These are phyloP conservation scores for Termitomyces bulborhizus DNA, from an alignment of 768 basidiomycete species.

Conservation along the genomic window DNA sequence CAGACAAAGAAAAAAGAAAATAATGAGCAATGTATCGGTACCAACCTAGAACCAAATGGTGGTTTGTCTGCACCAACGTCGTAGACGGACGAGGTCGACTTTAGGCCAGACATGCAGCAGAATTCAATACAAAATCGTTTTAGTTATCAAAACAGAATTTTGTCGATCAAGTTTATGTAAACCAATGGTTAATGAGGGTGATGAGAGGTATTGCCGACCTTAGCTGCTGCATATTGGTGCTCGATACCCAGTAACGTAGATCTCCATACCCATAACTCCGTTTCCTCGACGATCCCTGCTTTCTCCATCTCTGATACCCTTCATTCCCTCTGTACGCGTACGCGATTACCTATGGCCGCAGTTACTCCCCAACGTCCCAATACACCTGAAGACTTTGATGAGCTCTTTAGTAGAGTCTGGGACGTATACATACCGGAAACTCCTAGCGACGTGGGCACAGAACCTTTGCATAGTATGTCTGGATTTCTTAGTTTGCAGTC, in stretches of 20 bases:
- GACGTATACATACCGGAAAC: constrained; percentile 39
- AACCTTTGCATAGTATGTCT: constrained; percentile 10
- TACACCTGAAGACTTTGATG: constrained; percentile 46
- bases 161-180: constrained; percentile 14
- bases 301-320: not conserved
- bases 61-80: constrained; percentile 49
- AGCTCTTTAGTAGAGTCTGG: constrained; percentile 53
- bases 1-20: not conserved
- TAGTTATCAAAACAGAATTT: not conserved
- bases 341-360: constrained; percentile 6
- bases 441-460: not conserved
- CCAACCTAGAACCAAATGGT: constrained; percentile 67
- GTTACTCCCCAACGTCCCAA: constrained; percentile 7
- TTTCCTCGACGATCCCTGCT: constrained; percentile 1
- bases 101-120: constrained; percentile 12
- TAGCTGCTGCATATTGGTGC: constrained; percentile 10
- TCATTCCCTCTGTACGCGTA: not conserved
- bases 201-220: constrained; percentile 7
- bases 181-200: not conserved
- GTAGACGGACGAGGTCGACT: constrained; percentile 60
- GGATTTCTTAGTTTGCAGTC: not conserved
- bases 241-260: constrained; percentile 10
- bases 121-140: not conserved
- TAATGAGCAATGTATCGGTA: not conserved
- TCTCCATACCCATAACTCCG: constrained; percentile 5